Evolutionary conservation across 345 rosid genomes (phyloP), one percentile per base, ranked within the genome.

Genomic region (Arabis hirsuta): DNA sequence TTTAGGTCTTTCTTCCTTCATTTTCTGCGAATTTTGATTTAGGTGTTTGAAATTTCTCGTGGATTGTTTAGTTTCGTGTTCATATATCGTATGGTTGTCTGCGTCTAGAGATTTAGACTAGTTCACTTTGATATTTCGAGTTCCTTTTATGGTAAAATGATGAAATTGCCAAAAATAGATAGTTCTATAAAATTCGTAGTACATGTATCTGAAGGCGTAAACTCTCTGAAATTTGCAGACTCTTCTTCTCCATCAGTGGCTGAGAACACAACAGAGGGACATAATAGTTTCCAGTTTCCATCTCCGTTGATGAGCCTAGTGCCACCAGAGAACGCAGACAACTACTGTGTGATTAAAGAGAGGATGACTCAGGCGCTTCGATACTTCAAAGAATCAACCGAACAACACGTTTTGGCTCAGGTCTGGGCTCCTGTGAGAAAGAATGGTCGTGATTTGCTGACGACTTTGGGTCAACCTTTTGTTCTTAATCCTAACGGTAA

Each of bases 401-500:
- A 90, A 63, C 98, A 93, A 48, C 93, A 88, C 36, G 81, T 93
- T 77, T 84, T 93, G 42, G 97, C 94, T 68, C 97, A 90, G 76
- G 88, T 93, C 69, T 93, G 98, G 98, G 94, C 90, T 43, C 98
- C 98, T 22, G 86, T 90, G 45, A 86, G 83, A 76, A 75, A 73
- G 52, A 84, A 81, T 47, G 85, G 86, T 74, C 85, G 83, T 22
- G 78, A 79, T 62, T 83, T 88, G 41, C 81, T 90, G 57, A 87
- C 94, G 68, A 93, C 98, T 78, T 81, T 84, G 61, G 98, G 93
- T 78, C 98, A 93, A 70, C 98, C 98, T 12, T 93, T 93, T 76
- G 89, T 90, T 72, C 92, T 93, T 66, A 91, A 84, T 74, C 84
- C 90, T 29, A 82, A 72, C 31, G 85, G 89, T 67, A 81, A 67